Evolutionary conservation across 192 early-diverging fungal genomes (phyloP), one percentile per base, ranked within the genome.

Genomic region (Coemansia sp.): DNA sequence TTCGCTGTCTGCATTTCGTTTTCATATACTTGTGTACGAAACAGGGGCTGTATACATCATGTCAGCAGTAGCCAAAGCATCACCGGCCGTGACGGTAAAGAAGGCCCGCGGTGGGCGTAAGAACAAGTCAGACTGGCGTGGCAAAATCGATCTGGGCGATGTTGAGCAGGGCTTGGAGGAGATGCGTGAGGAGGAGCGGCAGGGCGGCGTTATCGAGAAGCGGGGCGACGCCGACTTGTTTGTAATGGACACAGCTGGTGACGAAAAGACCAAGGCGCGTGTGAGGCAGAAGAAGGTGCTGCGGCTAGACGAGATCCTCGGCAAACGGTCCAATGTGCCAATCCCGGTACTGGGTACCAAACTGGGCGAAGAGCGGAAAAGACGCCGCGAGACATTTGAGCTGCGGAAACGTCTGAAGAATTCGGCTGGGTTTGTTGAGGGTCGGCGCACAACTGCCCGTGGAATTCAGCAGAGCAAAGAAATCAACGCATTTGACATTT

Each of bases 121-220:
- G 75, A 89, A 90, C 60, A 95, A 93, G 82, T 89, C 94, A 65
- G 91, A 85, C 61, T 97, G 94, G 94, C 86, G 91, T 67, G 93
- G 93, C 71, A 95, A 96, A 62, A 88, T 96, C 45, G 93, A 98
- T 63, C 83, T 94, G 51, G 66, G 64, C 0, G 89, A 90, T 29
- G 82, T 96, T 27, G 95, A 98, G 67, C 72, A 83, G 27, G 85
- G 79, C 10, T 85, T 97, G 47, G 87, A 89, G 14, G 84, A 87
- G 51, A 57, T 79, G 41, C 83, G 89, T 59, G 86, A 79, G 24
- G 92, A 94, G 71, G 93, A 94, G 72, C 73, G 85, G 63, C 67
- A 87, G 39, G 69, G 66, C 22, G 70, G 70, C 14, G 49, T 17
- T 17, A 32, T 65, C 4, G 59, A 66, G 57, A 35, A 59, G 54